These are phyloP conservation scores for Candida wancherniae DNA, from an alignment of 805 yeast genomes.

Conservation along the genomic window DNA sequence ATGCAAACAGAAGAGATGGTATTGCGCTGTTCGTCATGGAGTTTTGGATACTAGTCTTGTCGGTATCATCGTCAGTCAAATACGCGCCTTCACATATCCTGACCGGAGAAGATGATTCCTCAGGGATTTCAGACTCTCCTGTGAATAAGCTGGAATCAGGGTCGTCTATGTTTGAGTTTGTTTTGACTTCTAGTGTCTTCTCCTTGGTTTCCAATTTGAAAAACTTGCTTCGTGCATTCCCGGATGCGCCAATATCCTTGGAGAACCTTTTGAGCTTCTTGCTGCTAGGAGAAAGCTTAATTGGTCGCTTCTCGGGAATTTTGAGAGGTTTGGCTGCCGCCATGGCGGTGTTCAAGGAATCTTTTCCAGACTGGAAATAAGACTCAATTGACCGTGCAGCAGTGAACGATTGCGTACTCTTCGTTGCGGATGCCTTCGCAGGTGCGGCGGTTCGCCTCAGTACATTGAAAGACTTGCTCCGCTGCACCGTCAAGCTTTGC, in stretches of 20 bases:
- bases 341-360: slow-evolving; percentile 1
- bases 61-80: slow-evolving; percentile 17
- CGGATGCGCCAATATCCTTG: slow-evolving; percentile 1
- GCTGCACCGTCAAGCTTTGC: slow-evolving; percentile 21
- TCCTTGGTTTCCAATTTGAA: too few relatives aligned
- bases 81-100: slow-evolving; percentile 8
- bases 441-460: neutral
- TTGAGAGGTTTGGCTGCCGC: slow-evolving; percentile 5
- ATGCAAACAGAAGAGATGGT: slow-evolving; percentile 5
- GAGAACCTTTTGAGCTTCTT: slow-evolving; percentile 13
- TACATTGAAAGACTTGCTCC: slow-evolving; percentile 10
- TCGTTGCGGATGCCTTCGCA: neutral
- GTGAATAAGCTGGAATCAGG: slow-evolving; percentile 15
- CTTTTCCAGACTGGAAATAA: slow-evolving; percentile 9
- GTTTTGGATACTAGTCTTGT: slow-evolving; percentile 4
- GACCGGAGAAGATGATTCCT: slow-evolving; percentile 26
- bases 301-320: slow-evolving; percentile 3
- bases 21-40: slow-evolving; percentile 10
- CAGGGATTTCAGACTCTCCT: slow-evolving; percentile 33
- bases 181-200: too few relatives aligned
- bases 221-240: slow-evolving; percentile 15
- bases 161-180: slow-evolving; percentile 1
- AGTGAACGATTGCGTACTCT: slow-evolving; percentile 8
- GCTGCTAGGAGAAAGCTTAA: slow-evolving; percentile 17
- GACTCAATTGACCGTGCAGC: slow-evolving; percentile 11